Base-by-base conservation (phyloP, 1,284 basidiomycete species). In the Bjerkandera adusta region DNA sequence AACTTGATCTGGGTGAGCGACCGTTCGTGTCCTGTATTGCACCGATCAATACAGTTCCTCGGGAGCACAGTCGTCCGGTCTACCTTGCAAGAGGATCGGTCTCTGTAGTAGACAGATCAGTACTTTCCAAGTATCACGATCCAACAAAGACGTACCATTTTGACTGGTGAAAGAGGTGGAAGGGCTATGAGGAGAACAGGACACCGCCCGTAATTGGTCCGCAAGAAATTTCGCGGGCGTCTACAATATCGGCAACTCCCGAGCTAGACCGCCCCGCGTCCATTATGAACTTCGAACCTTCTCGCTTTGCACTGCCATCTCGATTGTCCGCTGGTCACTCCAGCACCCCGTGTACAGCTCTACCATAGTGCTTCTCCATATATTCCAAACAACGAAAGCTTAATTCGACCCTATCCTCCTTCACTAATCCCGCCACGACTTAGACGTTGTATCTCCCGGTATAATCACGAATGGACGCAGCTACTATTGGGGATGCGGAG, bases 1-100 rank as follows among this genome's bases (percentile, higher is more conserved):
- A 95, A 92, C 72, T 89, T 91, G 77, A 93, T 88, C 71, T 96
- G 92, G n/a, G 94, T 97, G 63, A 99, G 77, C 50, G 97, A 92
- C 62, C 96, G 92, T 76, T 98, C 95, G 74, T 99, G 96, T 57
- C 96, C 95, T 88, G 68, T 42, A 13, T 45, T 16, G 25, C 8
- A 15, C 22, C 18, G 40, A 6, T 41, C 15, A 22, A 7, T 1
- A 38, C 29, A 3, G 35, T 24, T 15, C 18, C 12, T 30, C 16
- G 8, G n/a, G n/a, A 8, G 24, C 12, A 26, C 10, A 16, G 22
- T 39, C n/a, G 21, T 11, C 11, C 29, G 12, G 45, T 59, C 15
- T 20, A 65, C 65, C 65, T 62, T 67, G 65, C 2, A 67, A 52
- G 20, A 67, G 59, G 45, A 67, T 66, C 2, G 65, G 65, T 45